A percentile compares a stretch with the other conserved stretches of the same genome.
These are phyloP conservation scores for Phaeophleospora eucalypticola DNA, from an alignment of 2,329 filamentous ascomycete genomes.

Conservation along the genomic window DNA sequence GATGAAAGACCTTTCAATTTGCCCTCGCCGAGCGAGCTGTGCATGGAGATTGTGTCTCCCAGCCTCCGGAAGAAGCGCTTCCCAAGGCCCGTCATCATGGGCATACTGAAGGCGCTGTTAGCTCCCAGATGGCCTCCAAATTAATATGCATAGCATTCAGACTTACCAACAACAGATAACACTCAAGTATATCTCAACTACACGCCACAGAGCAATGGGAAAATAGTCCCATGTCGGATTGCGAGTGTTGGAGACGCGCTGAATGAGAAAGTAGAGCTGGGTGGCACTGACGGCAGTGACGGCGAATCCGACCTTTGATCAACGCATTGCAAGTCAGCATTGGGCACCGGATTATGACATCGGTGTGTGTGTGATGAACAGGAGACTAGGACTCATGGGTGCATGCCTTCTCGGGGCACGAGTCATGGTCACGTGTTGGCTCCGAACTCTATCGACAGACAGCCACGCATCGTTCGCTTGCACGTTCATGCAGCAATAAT, in stretches of 20 bases:
- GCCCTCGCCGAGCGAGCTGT: neutral
- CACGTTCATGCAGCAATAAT: neutral
- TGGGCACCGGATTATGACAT: neutral
- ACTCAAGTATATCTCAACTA: slow-evolving; percentile 7
- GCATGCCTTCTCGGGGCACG: neutral
- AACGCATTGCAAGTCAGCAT: neutral
- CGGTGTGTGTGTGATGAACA: neutral
- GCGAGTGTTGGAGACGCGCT: neutral
- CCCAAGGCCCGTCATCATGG: slow-evolving; percentile 10
- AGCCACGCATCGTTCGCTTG: neutral
- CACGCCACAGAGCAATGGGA: slow-evolving; percentile 5
- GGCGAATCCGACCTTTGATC: slow-evolving; percentile 6
- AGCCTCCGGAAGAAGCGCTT: neutral
- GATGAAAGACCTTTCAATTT: neutral
- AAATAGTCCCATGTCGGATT: slow-evolving; percentile 10
- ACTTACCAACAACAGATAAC: slow-evolving; percentile 9
- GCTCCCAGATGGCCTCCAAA: too few relatives aligned
- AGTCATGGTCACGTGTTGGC: neutral
- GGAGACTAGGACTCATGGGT: neutral
- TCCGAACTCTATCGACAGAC: neutral
- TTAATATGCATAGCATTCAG: too few relatives aligned
- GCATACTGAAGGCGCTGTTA: slow-evolving; percentile 6
- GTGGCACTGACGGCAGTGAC: slow-evolving; percentile 2
- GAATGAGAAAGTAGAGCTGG: slow-evolving; percentile 7
- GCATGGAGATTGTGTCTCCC: neutral